Base-by-base conservation (phyloP, 106 monocot species). In the Acorus gramineus region DNA sequence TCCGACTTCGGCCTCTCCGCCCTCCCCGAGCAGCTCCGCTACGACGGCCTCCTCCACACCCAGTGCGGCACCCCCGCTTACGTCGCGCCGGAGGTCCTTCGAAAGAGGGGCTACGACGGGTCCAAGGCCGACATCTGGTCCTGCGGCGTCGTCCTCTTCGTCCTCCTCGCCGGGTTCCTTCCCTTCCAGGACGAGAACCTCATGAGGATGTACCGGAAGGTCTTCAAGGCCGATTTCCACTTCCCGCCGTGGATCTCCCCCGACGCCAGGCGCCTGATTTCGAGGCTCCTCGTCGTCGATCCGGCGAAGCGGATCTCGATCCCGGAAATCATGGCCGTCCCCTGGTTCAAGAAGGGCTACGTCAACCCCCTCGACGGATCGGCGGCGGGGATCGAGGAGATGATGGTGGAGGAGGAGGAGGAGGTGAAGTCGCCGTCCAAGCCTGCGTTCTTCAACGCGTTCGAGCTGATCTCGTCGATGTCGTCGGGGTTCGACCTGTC, bases 381-480 rank as follows among this genome's bases (percentile, higher is more conserved):
- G 5, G 10, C 11, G 13, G 47, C n/a, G 49, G 46, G 52, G 52
- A 11, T n/a, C 7, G 56, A 64, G 3, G 5, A 55, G 9, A 13
- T 62, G 60, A 28, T 12, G 9, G 10, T 5, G 59, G 48, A 5
- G 49, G 44, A 14, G 49, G 43, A 65, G 8, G 55, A 4, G 4
- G 62, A 47, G 8, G 57, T 51, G 13, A 45, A 10, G 13, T 53
- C 51, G 57, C 2, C 2, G 44, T 65, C 69, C 28, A 28, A 28
- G 11, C 82, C 82, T 52, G 53, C 65, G 11, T 82, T 70, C 67
- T 82, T 71, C 67, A 82, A 82, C 59, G 82, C 82, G 57, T 82
- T 82, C 62, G 74, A 82, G 52, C 71, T 78, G 14, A 82, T 82
- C 66, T 66, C 82, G 44, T 42, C 78, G 61, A 78, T 78, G 82